Conservation (phyloP, 2,329 filamentous ascomycete genomes). For the Alternaria brassicicola region DNA sequence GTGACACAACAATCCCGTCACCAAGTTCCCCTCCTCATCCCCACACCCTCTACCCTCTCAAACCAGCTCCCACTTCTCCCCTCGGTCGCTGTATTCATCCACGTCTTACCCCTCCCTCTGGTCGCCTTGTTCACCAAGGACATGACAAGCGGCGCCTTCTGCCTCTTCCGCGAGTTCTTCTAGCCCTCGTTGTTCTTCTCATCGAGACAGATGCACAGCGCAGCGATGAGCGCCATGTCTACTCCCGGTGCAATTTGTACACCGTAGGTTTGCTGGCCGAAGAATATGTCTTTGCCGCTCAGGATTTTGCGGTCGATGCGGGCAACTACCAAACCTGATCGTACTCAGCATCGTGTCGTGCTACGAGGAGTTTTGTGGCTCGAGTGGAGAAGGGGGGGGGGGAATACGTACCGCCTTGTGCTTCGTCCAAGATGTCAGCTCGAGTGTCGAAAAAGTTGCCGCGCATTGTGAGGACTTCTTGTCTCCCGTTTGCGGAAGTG, state of each 20-base stretch:
- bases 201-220: constrained; percentile 71
- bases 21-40: background rate
- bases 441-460: constrained; percentile 65
- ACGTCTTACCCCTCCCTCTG: background rate
- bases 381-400: background rate
- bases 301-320: constrained; percentile 65
- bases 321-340: constrained; percentile 57
- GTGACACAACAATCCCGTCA: background rate
- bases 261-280: constrained; percentile 69
- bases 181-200: constrained; percentile 52
- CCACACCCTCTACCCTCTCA: background rate
- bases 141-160: background rate
- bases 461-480: constrained; percentile 56
- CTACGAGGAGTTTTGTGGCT: background rate
- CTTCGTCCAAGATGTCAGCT: constrained; percentile 64
- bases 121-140: background rate
- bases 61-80: background rate
- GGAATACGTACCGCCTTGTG: constrained; percentile 31
- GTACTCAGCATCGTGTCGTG: background rate
- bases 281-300: constrained; percentile 63
- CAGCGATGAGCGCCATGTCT: constrained; percentile 69
- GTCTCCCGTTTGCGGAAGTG: constrained; percentile 31
- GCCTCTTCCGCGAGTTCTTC: background rate
- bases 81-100: background rate
- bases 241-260: constrained; percentile 68